Conservation (phyloP, 352 stramenopile species). For the Globisporangium viniferum region DNA sequence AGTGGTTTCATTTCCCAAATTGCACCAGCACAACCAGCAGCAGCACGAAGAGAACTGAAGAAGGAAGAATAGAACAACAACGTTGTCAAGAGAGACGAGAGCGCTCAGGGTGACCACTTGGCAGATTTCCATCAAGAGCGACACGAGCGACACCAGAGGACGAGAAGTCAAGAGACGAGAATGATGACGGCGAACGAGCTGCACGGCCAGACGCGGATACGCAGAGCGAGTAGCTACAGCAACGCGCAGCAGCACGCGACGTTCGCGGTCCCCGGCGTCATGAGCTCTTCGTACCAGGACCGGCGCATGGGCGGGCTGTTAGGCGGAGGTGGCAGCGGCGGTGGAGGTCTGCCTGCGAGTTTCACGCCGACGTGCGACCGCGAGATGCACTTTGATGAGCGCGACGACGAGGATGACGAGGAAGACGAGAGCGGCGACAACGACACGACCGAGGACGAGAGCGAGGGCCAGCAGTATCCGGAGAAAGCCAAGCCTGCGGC, state of each 20-base stretch:
- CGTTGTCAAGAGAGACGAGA: background rate
- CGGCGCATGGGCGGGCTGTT: background rate
- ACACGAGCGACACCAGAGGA: background rate
- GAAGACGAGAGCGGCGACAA: conserved; percentile 12
- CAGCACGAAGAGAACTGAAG: background rate
- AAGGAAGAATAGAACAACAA: background rate
- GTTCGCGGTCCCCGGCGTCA: conserved; percentile 2
- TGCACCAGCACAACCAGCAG: background rate
- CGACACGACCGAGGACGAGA: conserved; percentile 17
- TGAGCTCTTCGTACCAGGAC: conserved; percentile 18
- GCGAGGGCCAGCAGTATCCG: conserved; percentile 6
- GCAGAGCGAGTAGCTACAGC: conserved; percentile 17
- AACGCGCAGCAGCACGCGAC: background rate
- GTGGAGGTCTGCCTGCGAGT: background rate
- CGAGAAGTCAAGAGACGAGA: background rate
- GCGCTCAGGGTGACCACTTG: background rate
- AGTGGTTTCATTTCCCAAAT: background rate
- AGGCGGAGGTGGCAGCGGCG: background rate
- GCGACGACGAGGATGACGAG: conserved; percentile 20
- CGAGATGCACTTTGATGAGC: conserved; percentile 19
- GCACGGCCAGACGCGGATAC: conserved; percentile 10
- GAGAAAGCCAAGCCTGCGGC: background rate
- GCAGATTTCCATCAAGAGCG: background rate
- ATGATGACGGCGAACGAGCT: background rate
- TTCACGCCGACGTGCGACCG: conserved; percentile 11